Percentiles rank a stretch among this genome's conserved stretches.
Conservation (phyloP, 805 yeast genomes). For the Tetrapisispora namnaoensis region DNA sequence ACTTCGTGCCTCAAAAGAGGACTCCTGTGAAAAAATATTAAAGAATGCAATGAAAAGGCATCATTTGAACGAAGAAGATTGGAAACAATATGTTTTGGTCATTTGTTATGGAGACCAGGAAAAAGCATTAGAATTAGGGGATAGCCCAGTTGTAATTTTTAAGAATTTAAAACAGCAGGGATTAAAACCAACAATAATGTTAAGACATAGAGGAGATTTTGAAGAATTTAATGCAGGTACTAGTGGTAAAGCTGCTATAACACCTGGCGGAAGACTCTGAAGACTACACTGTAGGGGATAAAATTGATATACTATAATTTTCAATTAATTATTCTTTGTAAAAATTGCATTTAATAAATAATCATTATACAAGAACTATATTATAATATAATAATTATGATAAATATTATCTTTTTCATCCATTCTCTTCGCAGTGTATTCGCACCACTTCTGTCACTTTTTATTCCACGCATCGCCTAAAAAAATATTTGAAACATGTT, state of each 20-base stretch:
- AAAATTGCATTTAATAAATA: not conserved
- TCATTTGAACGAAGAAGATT: slow-evolving; percentile 64
- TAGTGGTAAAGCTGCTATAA: slow-evolving; percentile 12
- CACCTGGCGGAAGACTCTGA: slow-evolving; percentile 25
- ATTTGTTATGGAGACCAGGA: slow-evolving; percentile 89
- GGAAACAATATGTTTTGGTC: slow-evolving; percentile 82
- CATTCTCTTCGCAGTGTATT: not conserved
- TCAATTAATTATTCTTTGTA: not conserved
- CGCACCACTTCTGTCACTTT: too few species aligned
- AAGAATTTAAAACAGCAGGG: slow-evolving; percentile 81
- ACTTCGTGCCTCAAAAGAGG: slow-evolving; percentile 77
- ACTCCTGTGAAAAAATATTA: slow-evolving; percentile 78
- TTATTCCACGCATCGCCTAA: not conserved
- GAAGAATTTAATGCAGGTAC: slow-evolving; percentile 19
- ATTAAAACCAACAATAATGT: slow-evolving; percentile 83
- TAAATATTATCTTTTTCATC: not conserved
- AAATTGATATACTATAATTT: not conserved
- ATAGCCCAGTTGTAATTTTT: slow-evolving; percentile 78
- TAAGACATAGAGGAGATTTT: slow-evolving; percentile 65
- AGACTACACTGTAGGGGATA: too few species aligned
- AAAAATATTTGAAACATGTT: slow-evolving; percentile 30
- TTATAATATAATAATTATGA: too few species aligned
- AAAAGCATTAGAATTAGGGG: slow-evolving; percentile 70
- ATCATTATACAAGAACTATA: not conserved
- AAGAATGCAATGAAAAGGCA: slow-evolving; percentile 86